These are phyloP conservation scores for Kitagawia praeruptora DNA, from an alignment of 129 eudicot species.

Conservation along the genomic window DNA sequence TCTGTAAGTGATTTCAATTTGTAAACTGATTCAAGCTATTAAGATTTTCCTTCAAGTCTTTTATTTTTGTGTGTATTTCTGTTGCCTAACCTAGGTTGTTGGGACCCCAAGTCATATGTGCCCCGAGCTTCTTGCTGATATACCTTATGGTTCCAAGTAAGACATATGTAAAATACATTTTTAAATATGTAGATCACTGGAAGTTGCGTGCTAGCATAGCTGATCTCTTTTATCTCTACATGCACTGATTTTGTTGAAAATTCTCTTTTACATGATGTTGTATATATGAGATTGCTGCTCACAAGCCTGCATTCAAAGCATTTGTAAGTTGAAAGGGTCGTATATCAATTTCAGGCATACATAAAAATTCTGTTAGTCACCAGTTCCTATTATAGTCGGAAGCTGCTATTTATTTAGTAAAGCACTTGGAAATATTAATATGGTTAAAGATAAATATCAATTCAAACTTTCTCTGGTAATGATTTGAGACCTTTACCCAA, in stretches of 20 bases:
- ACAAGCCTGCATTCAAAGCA: constrained; percentile 94
- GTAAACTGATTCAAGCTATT: background rate
- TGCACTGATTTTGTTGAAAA: constrained; percentile 11
- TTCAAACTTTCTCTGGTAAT: no score
- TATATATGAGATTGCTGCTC: constrained; percentile 87
- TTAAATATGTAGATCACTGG: background rate
- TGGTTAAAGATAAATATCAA: no score
- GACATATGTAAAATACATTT: constrained; percentile 47
- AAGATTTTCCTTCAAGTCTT: background rate
- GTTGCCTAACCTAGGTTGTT: constrained; percentile 51
- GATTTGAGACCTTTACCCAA: no score
- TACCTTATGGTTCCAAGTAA: constrained; percentile 96
- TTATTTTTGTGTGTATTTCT: constrained; percentile 6
- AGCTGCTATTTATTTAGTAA: no score
- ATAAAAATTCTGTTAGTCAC: background rate
- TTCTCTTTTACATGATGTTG: constrained; percentile 68
- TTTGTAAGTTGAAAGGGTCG: constrained; percentile 51
- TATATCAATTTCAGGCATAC: background rate
- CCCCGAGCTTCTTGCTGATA: constrained; percentile 99
- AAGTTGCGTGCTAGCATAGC: background rate
- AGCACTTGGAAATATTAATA: no score
- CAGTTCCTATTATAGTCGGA: background rate
- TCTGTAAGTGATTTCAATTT: constrained; percentile 50
- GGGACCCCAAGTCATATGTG: constrained; percentile 99
- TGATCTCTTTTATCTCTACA: constrained; percentile 3